Conservation (phyloP, 768 basidiomycete genomes). For the Hygrophoropsis aurantiaca region DNA sequence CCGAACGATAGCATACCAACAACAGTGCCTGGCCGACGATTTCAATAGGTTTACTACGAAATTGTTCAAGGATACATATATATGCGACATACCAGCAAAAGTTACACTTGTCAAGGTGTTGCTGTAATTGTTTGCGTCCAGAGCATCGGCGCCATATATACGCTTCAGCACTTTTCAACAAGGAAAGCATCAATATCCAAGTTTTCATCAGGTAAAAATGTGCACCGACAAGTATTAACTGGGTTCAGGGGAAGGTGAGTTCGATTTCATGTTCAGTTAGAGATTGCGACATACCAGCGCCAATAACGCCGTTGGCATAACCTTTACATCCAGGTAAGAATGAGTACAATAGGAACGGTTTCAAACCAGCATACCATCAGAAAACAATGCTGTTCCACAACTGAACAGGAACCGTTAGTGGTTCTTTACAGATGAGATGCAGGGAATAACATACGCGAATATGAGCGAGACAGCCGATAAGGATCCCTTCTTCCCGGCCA, state of each 20-base stretch:
- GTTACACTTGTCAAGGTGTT: conserved; percentile 63
- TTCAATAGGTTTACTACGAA: conserved; percentile 71
- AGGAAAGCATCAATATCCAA: conserved; percentile 7
- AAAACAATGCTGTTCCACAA: conserved; percentile 86
- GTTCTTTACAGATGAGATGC: neutral
- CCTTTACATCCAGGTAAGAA: conserved; percentile 40
- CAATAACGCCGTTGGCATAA: conserved; percentile 81
- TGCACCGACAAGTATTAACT: conserved; percentile 68
- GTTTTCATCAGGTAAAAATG: neutral
- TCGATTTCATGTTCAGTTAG: neutral
- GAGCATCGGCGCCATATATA: conserved; percentile 60
- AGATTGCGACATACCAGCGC: conserved; percentile 53
- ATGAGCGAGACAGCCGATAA: conserved; percentile 72
- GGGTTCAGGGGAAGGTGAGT: conserved; percentile 6
- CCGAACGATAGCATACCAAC: conserved; percentile 84
- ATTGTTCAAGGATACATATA: conserved; percentile 65
- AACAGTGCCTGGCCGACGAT: conserved; percentile 75
- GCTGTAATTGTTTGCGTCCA: conserved; percentile 57
- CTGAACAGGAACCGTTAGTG: conserved; percentile 33
- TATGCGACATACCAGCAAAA: conserved; percentile 81
- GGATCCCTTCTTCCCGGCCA: conserved; percentile 6
- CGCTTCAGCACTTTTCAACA: conserved; percentile 57
- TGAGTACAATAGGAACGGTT: neutral
- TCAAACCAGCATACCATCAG: conserved; percentile 56
- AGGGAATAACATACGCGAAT: conserved; percentile 62